Conservation (phyloP, 2,329 filamentous ascomycete species). For the Aspergillus viridinutans region DNA sequence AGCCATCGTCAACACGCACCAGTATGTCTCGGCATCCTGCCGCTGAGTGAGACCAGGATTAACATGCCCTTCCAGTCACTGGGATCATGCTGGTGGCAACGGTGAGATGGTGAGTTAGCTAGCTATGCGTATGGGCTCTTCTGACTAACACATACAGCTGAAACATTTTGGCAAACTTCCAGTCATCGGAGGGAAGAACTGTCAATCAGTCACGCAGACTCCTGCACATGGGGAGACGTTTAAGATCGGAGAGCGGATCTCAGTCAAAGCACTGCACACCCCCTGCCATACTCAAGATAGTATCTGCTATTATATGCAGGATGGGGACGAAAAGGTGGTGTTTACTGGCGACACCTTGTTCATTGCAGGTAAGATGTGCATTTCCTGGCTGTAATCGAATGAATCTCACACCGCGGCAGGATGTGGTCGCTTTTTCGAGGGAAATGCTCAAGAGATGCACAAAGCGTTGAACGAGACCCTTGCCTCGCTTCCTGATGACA, state of each 20-base stretch:
- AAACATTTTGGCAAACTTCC: constrained; percentile 60
- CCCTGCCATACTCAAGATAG: constrained; percentile 98
- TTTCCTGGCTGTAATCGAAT: constrained; percentile 4
- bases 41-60: background rate
- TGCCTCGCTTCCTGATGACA: constrained; percentile 77
- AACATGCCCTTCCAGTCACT: constrained; percentile 58
- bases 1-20: constrained; percentile 93
- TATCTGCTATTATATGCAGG: constrained; percentile 90
- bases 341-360: constrained; percentile 98
- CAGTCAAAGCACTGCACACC: constrained; percentile 83
- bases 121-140: background rate
- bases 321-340: constrained; percentile 67
- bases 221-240: constrained; percentile 73
- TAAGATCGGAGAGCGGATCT: constrained; percentile 73
- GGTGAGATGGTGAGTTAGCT: constrained; percentile 61
- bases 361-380: constrained; percentile 63
- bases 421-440: constrained; percentile 95
- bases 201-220: constrained; percentile 71
- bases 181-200: constrained; percentile 85
- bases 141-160: constrained; percentile 39
- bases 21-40: constrained; percentile 55
- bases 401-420: constrained; percentile 47
- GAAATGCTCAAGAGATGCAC: constrained; percentile 85
- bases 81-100: constrained; percentile 93
- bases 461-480: constrained; percentile 84